Evolutionary conservation across 805 yeast species (phyloP), one percentile per base, ranked within the genome.

Genomic region (Ogataea haglerorum): DNA sequence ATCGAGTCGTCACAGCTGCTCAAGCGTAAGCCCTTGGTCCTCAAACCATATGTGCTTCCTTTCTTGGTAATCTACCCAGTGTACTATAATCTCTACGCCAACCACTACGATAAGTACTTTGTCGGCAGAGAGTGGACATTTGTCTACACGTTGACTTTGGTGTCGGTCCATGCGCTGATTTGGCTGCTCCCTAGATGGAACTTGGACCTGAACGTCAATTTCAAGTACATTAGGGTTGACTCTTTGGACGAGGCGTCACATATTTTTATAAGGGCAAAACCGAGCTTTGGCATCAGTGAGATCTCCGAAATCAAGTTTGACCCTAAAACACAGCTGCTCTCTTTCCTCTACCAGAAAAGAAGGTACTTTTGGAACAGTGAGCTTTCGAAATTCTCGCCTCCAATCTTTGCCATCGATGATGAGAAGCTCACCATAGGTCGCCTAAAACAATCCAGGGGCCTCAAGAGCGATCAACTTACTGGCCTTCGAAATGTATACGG

Each of bases 121-220:
- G 84, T 75, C 32, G 96, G 96, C 18, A 75, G 83, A 33, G 99
- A 91, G 66, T 93, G 99, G 98, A 93, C 98, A 0, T 87, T 86
- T 61, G 93, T 91, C 26, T 90, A 78, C 56, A 68, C 88, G 17
- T 83, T 95, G 45, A 63, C 89, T 5, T 70, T 90, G 37, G 61
- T 83, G 26, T 78, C 96, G 2, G 46, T 84, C 43, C 95, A 91
- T 58, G 67, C 81, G 31, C 68, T 91, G 59, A 68, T 91, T 43
- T 75, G 89, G 82, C 75, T 91, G 61, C 76, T 88, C 77, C 96
- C 98, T n/a, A 83, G 84, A 56, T 91, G 99, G 99, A 88, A 81
- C 58, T 74, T 89, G 45, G 72, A 76, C 36, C 65, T 91, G 38
- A 76, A 78, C 45, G 76, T 86, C 25, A 61, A 63, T 3, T 88